Evolutionary conservation across 1,284 basidiomycete species (phyloP).

Genomic region (Phaffia rhodozyma): DNA sequence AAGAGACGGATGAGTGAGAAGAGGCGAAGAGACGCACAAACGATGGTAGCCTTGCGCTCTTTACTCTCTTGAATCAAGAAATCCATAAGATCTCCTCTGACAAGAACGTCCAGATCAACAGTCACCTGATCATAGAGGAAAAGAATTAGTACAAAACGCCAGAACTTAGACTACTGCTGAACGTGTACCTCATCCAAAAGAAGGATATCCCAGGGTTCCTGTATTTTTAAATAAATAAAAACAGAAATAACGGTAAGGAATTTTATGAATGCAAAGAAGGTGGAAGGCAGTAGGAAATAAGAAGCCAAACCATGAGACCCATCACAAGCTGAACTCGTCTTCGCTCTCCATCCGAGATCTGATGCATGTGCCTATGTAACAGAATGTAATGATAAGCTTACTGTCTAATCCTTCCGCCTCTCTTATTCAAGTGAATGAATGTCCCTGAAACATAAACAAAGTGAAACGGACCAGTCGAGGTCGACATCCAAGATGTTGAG

Average conservation of each 20-base stretch:
- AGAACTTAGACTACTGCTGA: neutral
- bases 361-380: slow-evolving; percentile 38
- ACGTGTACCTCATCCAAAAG: slow-evolving; percentile 70
- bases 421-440: no score
- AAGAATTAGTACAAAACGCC: neutral
- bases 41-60: slow-evolving; percentile 68
- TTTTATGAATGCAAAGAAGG: neutral
- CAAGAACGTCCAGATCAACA: slow-evolving; percentile 95
- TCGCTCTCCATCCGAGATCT: slow-evolving; percentile 91
- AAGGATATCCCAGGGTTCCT: slow-evolving; percentile 73
- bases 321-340: slow-evolving; percentile 89
- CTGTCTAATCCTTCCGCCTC: no score
- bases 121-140: slow-evolving; percentile 51
- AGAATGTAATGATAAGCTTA: neutral
- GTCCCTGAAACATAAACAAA: neutral
- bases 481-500: slow-evolving; percentile 91
- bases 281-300: neutral
- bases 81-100: slow-evolving; percentile 75
- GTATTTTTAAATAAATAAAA: neutral
- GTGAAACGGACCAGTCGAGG: slow-evolving; percentile 55
- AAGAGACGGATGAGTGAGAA: neutral
- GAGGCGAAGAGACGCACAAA: slow-evolving; percentile 48
- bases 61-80: slow-evolving; percentile 80
- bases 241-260: neutral
- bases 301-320: slow-evolving; percentile 68